Base-by-base conservation (phyloP, 1,284 basidiomycete species). In the Phellinidium pouzarii region DNA sequence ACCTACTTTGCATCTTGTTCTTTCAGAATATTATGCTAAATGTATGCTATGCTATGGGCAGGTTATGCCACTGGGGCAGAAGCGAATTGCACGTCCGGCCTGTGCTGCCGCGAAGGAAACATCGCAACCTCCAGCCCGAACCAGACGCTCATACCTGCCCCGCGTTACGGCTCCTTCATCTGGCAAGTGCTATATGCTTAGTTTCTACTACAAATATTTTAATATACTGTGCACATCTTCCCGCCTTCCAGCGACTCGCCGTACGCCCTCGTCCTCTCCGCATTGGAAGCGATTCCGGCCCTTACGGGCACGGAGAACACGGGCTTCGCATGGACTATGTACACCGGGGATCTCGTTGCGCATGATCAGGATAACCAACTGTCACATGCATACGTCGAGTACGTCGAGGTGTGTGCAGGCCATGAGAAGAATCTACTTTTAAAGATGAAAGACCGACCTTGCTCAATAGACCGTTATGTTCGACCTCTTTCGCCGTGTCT, bases 301-400 rank as follows among this genome's bases (percentile, higher is more conserved):
- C 68, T 91, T 17, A 76, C 86, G 19, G 82, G 77, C 3, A 84
- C 85, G 1, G 61, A 77, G 59, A 65, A 73, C 9, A 71, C 67
- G 26, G 78, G 82, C 2, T 86, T 91, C 58, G 76, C 78, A 43
- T 85, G 80, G 62, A 79, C 78, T 0, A 53, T 91, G 20, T 87
- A 78, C 60, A 91, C 89, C 0, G 89, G 89, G 19, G 89, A 91
- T 63, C 66, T 91, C 50, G 77, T 88, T 34, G 78, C 84, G 8
- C 86, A 89, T 62, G 87, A 89, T 62, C 66, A 75, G 5, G 76
- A 79, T 45, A 79, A 78, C 52, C 77, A 88, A 60, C 65, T 81
- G 20, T 84, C 81, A 4, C 44, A 38, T 11, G 44, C n/a, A 9
- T 53, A 53, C 31, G 34, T 53, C 14, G 26, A 26, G 38, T 53